Conservation (phyloP, 148 eudicot species). For the Rhododendron williamsianum region DNA sequence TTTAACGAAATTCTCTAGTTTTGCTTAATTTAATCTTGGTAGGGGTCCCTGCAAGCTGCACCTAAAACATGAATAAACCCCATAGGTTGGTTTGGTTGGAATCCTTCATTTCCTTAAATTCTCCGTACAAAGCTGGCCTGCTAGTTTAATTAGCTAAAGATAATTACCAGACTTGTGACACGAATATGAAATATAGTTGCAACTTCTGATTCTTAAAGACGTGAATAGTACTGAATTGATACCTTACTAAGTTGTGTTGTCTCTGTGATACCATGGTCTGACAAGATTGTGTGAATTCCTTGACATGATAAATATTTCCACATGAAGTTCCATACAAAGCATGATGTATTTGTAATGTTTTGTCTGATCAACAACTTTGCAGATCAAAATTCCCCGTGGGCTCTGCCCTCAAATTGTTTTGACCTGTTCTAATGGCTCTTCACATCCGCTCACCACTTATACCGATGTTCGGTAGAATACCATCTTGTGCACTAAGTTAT, state of each 20-base stretch:
- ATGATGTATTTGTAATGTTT: background rate
- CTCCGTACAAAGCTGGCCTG: background rate
- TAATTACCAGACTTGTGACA: background rate
- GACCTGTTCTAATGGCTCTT: constrained; percentile 69
- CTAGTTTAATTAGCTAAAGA: background rate
- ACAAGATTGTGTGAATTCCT: background rate
- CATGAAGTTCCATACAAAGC: background rate
- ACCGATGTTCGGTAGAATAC: constrained; percentile 57
- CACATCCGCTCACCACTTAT: constrained; percentile 66
- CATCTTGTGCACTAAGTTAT: background rate
- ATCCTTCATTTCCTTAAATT: background rate
- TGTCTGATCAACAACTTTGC: constrained; percentile 16
- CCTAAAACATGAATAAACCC: background rate
- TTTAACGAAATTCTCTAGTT: background rate
- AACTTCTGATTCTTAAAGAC: background rate
- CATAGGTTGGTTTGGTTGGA: background rate
- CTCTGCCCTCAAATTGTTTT: constrained; percentile 69
- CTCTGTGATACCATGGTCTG: background rate
- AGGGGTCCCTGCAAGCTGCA: background rate
- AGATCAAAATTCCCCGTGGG: constrained; percentile 87
- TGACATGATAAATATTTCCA: background rate
- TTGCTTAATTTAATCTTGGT: background rate
- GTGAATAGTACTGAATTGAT: background rate
- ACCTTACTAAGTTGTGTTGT: background rate
- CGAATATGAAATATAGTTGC: background rate